These are phyloP conservation scores for Verticillium albo-atrum DNA, from an alignment of 2,329 filamentous ascomycete genomes.

Conservation along the genomic window DNA sequence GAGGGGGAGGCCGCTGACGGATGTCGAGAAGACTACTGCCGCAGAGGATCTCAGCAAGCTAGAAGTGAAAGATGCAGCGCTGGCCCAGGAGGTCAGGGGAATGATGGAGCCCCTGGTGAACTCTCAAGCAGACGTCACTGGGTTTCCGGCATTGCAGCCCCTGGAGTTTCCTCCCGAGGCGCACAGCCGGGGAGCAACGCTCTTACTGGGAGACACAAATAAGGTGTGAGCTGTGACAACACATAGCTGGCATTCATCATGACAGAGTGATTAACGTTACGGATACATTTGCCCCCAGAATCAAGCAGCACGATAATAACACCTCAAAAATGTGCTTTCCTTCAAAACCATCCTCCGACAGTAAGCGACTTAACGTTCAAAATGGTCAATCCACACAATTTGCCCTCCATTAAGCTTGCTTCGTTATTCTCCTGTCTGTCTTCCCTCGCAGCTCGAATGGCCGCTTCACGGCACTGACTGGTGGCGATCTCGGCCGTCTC, in stretches of 20 bases:
- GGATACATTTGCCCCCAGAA: no score
- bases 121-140: neutral
- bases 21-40: conserved; percentile 17
- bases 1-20: conserved; percentile 21
- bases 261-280: no score
- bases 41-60: conserved; percentile 19
- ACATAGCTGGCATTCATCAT: neutral
- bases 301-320: no score
- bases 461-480: neutral
- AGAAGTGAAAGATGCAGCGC: conserved; percentile 13
- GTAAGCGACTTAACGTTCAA: no score
- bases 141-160: conserved; percentile 12
- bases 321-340: no score
- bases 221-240: neutral
- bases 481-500: neutral
- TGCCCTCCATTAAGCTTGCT: neutral
- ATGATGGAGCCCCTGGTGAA: conserved; percentile 18
- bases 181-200: neutral
- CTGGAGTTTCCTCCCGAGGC: conserved; percentile 12
- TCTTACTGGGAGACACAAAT: conserved; percentile 2
- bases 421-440: neutral
- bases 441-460: neutral
- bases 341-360: no score
- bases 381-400: neutral
- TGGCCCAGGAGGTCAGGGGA: conserved; percentile 17